Percentiles rank a stretch among this genome's conserved stretches.
These are phyloP conservation scores for Nepenthes mirabilis DNA, from an alignment of 148 eudicot species.

Conservation along the genomic window DNA sequence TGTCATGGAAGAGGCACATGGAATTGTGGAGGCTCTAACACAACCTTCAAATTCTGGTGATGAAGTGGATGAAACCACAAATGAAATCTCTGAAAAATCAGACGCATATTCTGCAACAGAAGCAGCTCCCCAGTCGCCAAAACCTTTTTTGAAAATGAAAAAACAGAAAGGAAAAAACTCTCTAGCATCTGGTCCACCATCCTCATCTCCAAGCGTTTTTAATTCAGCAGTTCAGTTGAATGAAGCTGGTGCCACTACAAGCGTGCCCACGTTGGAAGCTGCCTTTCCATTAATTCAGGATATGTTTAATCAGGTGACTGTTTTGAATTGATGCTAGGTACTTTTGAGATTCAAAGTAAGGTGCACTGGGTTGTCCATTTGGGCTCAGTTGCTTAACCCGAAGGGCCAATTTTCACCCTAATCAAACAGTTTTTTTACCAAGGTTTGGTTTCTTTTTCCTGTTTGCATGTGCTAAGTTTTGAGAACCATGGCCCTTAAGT, in stretches of 20 bases:
- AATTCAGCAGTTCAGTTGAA: slow-evolving; percentile 40
- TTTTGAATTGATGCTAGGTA: background rate
- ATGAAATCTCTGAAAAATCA: slow-evolving; percentile 27
- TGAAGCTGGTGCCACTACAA: slow-evolving; percentile 39
- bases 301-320: slow-evolving; percentile 51
- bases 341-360: background rate
- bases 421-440: too few relatives aligned
- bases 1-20: slow-evolving; percentile 41
- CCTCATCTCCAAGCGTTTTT: slow-evolving; percentile 48
- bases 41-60: slow-evolving; percentile 41
- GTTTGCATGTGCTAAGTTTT: too few relatives aligned
- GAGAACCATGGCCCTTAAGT: too few relatives aligned
- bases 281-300: slow-evolving; percentile 46
- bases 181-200: slow-evolving; percentile 50
- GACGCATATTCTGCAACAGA: slow-evolving; percentile 23
- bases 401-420: too few relatives aligned
- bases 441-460: too few relatives aligned
- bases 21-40: slow-evolving; percentile 32
- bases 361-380: background rate
- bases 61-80: slow-evolving; percentile 37
- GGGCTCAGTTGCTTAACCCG: background rate
- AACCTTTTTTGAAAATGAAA: slow-evolving; percentile 43
- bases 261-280: slow-evolving; percentile 27
- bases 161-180: slow-evolving; percentile 55
- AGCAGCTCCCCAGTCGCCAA: slow-evolving; percentile 27